Conservation (phyloP, 1,139 yeast species). For the Magnusiomyces fungicola region DNA sequence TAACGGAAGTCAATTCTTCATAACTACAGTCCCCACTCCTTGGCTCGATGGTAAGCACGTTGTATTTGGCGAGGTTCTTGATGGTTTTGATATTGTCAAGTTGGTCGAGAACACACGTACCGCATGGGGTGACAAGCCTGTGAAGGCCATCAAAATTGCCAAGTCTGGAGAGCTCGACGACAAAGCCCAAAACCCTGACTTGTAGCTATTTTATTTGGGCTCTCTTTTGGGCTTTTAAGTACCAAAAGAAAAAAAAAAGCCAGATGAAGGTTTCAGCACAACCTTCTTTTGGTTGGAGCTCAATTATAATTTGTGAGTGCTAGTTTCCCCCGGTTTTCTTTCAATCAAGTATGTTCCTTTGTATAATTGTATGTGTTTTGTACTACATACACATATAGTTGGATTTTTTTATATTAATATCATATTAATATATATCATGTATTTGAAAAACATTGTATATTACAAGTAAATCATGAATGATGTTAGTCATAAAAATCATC, state of each 20-base stretch:
- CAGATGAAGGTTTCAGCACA: no score
- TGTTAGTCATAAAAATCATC: constrained; percentile 16
- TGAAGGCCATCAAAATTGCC: constrained; percentile 60
- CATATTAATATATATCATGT: no score
- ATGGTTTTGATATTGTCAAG: constrained; percentile 77
- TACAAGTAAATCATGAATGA: no score
- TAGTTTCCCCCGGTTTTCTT: no score
- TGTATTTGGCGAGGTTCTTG: constrained; percentile 89
- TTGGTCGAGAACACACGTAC: constrained; percentile 73
- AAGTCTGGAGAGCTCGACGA: constrained; percentile 63
- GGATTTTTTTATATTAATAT: no score
- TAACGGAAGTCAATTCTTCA: constrained; percentile 93
- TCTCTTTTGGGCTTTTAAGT: not conserved
- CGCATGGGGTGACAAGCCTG: constrained; percentile 61
- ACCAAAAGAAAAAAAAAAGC: no score
- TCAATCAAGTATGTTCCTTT: no score
- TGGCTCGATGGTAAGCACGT: constrained; percentile 96
- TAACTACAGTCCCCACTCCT: constrained; percentile 82
- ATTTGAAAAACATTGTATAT: no score
- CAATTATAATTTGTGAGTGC: no score
- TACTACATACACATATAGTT: no score
- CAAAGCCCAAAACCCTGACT: constrained; percentile 26
- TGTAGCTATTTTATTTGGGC: not conserved
- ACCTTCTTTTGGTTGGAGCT: no score
- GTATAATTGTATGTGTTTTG: no score